phyloP scores from a whole-genome alignment of 441 rosid genomes.

The Cnidoscolus chayamansa region DNA sequence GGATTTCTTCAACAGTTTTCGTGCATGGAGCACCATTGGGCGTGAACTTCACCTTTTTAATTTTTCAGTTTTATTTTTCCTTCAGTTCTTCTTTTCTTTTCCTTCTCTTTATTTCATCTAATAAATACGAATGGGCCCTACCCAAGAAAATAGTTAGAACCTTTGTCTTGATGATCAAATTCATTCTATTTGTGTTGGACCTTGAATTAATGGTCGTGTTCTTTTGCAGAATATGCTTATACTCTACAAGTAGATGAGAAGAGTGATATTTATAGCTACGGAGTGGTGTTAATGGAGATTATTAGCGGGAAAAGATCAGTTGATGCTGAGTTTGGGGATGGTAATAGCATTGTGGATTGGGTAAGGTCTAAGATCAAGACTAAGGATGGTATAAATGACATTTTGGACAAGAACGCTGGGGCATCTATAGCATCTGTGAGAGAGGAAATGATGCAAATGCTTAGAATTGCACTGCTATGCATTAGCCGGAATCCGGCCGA shows the following conservation, averaged over 20 bases:
- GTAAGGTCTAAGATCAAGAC: conserved; percentile 66
- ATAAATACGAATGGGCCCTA: conserved; percentile 22
- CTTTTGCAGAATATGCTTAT: conserved; percentile 71
- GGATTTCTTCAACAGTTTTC: conserved; percentile 5
- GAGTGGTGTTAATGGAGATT: conserved; percentile 85
- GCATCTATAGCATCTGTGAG: conserved; percentile 55
- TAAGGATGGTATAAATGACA: conserved; percentile 51
- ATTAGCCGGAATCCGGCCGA: conserved; percentile 73
- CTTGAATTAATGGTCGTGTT: not conserved
- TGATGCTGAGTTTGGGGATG: conserved; percentile 88
- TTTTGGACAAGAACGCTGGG: conserved; percentile 70
- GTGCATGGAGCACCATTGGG: conserved; percentile 10
- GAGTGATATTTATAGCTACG: conserved; percentile 90
- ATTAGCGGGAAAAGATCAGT: conserved; percentile 74
- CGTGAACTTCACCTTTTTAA: too few species aligned
- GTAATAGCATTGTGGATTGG: conserved; percentile 93
- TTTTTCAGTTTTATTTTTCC: not conserved
- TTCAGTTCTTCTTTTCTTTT: not conserved
- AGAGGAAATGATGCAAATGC: conserved; percentile 88
- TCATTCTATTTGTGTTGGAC: not conserved
- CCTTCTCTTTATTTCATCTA: not conserved
- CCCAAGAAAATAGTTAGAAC: conserved; percentile 10
- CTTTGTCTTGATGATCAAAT: conserved; percentile 22
- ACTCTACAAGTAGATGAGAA: conserved; percentile 89
- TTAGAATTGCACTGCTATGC: conserved; percentile 78